These are phyloP conservation scores for Neurospora terricola DNA, from an alignment of 495 filamentous ascomycete species.

Conservation along the genomic window DNA sequence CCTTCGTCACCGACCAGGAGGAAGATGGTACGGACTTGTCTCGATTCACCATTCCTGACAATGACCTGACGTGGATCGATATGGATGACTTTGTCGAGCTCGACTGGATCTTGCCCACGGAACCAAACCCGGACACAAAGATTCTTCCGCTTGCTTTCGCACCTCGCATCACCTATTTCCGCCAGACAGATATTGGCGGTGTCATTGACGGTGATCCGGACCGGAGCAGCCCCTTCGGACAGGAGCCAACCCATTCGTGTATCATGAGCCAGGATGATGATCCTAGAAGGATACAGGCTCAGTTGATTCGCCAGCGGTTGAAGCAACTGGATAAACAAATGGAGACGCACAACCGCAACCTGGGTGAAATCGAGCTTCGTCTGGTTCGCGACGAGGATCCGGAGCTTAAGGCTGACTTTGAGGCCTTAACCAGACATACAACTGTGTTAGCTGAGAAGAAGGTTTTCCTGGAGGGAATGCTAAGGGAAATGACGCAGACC, in stretches of 20 bases:
- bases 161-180: slow-evolving; percentile 91
- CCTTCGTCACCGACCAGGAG: slow-evolving; percentile 39
- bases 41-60: slow-evolving; percentile 86
- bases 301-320: slow-evolving; percentile 72
- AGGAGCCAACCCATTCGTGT: slow-evolving; percentile 87
- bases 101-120: slow-evolving; percentile 87
- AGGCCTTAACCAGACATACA: slow-evolving; percentile 59
- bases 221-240: slow-evolving; percentile 74
- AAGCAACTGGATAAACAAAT: slow-evolving; percentile 70
- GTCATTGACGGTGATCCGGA: slow-evolving; percentile 57
- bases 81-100: slow-evolving; percentile 99
- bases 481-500: slow-evolving; percentile 47
- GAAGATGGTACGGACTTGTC: slow-evolving; percentile 57
- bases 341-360: slow-evolving; percentile 52
- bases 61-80: slow-evolving; percentile 91
- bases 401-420: slow-evolving; percentile 49
- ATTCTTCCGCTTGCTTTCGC: slow-evolving; percentile 88
- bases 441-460: slow-evolving; percentile 62
- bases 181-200: slow-evolving; percentile 85
- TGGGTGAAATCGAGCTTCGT: slow-evolving; percentile 57
- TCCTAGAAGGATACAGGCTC: slow-evolving; percentile 78
- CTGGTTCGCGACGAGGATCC: slow-evolving; percentile 46
- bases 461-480: slow-evolving; percentile 64
- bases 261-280: slow-evolving; percentile 92
- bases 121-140: slow-evolving; percentile 83